A percentile compares a stretch with the other conserved stretches of the same genome.
phyloP scores from a whole-genome alignment of 2,329 filamentous ascomycete species.

The Tolypocladium endophyticum region DNA sequence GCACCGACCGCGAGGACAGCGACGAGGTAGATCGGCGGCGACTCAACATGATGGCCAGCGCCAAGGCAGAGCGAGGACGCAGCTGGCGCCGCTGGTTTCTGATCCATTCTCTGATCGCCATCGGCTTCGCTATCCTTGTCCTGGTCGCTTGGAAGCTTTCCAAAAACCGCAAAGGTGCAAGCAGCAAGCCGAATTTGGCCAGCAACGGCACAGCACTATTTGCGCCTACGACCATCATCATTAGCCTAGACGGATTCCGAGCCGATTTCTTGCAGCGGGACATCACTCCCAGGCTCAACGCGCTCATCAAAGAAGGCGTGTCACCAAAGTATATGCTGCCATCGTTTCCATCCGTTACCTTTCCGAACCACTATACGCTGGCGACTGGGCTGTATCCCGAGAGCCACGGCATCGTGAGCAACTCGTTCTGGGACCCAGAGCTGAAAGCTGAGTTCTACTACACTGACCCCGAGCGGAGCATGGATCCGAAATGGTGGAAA shows the following conservation, averaged over 20 bases:
- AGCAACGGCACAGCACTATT: constrained; percentile 86
- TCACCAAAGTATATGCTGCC: constrained; percentile 89
- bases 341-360: constrained; percentile 92
- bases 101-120: constrained; percentile 38
- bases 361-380: constrained; percentile 91
- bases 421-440: constrained; percentile 84
- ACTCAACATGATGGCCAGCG: constrained; percentile 35
- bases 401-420: constrained; percentile 84
- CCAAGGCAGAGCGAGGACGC: constrained; percentile 37
- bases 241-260: constrained; percentile 91
- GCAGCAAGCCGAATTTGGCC: constrained; percentile 23
- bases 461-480: constrained; percentile 62
- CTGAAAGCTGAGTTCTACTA: constrained; percentile 77
- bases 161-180: constrained; percentile 26
- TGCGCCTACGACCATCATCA: constrained; percentile 81
- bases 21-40: constrained; percentile 44
- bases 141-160: constrained; percentile 51
- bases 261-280: constrained; percentile 83
- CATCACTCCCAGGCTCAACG: constrained; percentile 71
- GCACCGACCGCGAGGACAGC: constrained; percentile 51
- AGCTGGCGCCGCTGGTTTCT: constrained; percentile 44
- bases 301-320: constrained; percentile 71
- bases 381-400: constrained; percentile 90
- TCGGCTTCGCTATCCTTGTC: constrained; percentile 45
- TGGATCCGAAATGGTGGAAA: constrained; percentile 87